Conservation (phyloP, 768 basidiomycete genomes). For the Suillus clintonianus region DNA sequence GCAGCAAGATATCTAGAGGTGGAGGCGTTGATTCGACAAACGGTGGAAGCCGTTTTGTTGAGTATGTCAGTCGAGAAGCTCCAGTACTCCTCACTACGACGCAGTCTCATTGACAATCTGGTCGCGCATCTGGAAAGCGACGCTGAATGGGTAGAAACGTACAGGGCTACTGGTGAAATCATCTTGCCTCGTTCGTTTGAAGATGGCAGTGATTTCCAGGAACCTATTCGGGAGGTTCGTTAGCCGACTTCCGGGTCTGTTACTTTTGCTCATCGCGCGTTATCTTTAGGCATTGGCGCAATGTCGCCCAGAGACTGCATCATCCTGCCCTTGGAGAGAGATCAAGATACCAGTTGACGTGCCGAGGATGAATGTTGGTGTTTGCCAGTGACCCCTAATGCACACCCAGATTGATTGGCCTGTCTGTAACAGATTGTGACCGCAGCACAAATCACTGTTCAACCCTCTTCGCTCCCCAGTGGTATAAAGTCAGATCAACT, state of each 20-base stretch:
- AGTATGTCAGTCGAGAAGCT: slow-evolving; percentile 33
- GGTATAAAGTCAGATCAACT: slow-evolving; percentile 27
- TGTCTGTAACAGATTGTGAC: slow-evolving; percentile 58
- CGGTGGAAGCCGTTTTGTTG: slow-evolving; percentile 44
- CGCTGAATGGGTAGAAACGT: slow-evolving; percentile 67
- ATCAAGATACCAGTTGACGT: slow-evolving; percentile 85
- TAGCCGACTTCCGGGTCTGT: not conserved
- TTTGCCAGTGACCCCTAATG: slow-evolving; percentile 6
- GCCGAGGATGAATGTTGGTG: slow-evolving; percentile 75
- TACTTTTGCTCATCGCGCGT: slow-evolving; percentile 35
- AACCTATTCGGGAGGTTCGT: slow-evolving; percentile 34
- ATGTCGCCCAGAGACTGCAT: slow-evolving; percentile 41
- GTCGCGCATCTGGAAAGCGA: slow-evolving; percentile 63
- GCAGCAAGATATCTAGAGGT: slow-evolving; percentile 52
- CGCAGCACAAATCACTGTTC: slow-evolving; percentile 52
- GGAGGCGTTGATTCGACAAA: slow-evolving; percentile 56
- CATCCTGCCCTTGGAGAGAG: slow-evolving; percentile 59
- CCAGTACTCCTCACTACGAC: slow-evolving; percentile 32
- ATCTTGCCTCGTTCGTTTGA: slow-evolving; percentile 46
- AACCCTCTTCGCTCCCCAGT: slow-evolving; percentile 45
- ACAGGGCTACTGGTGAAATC: slow-evolving; percentile 71
- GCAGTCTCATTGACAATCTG: slow-evolving; percentile 47
- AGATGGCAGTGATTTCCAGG: slow-evolving; percentile 27
- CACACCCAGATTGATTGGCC: not conserved
- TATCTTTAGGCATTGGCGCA: slow-evolving; percentile 34